Evolutionary conservation across 176 grass and related monocot genomes (phyloP), one percentile per base, ranked within the genome.

Genomic region (Dactylis glomerata): DNA sequence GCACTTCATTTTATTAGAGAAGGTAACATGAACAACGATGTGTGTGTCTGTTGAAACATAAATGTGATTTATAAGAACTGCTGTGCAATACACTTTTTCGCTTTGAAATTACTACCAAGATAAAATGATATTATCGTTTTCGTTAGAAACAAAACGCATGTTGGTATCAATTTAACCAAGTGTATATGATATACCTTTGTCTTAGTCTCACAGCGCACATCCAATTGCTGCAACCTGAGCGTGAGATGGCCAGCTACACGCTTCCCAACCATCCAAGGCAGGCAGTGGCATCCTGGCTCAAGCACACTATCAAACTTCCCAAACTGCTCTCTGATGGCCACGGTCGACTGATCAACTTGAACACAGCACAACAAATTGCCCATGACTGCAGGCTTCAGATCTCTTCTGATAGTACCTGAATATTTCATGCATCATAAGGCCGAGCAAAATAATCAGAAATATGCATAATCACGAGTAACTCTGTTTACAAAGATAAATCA

Each of bases 321-420:
- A 67, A 87, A 87, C 34, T 62, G 37, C 30, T 90, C 84, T 59
- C 34, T 87, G 38, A 90, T 78, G 68, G 68, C 68, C 37, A 71
- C 37, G 5, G 67, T 70, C 5, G 67, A 69, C 36, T 42, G 67
- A 45, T 44, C 68, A 45, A 71, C 92, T 65, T 93, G 78, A 82
- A 94, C 92, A 57, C 89, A 91, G 40, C 86, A 86, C 5, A 68
- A 63, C 79, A 91, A 86, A 79, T 94, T 93, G 78, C 91, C 91
- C 88, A 93, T 90, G 56, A 26, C 50, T 76, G 19, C 51, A 81
- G 58, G 46, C 69, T 31, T 50, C 36, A 3, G 70, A 85, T 77
- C 51, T 20, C 88, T 77, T 71, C 33, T 12, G 23, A 3, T 30
- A 23, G 24, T 32, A 72, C 62, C 88, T 90, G 78, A 52, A 90